Conservation (phyloP, 495 filamentous ascomycete species). For the Lasiosphaeriaceae sp. region DNA sequence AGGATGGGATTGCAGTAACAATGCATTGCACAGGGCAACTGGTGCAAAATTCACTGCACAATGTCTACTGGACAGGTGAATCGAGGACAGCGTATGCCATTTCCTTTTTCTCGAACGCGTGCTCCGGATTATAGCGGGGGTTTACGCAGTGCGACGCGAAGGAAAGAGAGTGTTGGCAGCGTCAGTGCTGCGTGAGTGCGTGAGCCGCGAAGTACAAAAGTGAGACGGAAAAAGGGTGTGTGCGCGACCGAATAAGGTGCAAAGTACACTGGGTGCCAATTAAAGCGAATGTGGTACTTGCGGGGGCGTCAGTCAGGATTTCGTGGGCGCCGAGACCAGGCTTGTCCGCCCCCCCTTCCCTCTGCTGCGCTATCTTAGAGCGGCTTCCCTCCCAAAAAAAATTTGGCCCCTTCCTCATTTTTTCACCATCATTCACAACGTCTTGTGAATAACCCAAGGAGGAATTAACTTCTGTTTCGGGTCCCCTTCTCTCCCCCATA, state of each 20-base stretch:
- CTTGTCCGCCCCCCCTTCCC: constrained; percentile 8
- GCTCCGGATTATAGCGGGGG: not conserved
- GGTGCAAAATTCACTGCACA: too few species aligned
- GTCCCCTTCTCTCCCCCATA: constrained; percentile 23
- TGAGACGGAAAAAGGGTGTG: not conserved
- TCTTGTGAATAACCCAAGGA: constrained; percentile 33
- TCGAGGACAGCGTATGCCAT: too few species aligned
- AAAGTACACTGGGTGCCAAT: not conserved
- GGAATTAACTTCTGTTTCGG: constrained; percentile 20
- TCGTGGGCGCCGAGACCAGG: constrained; percentile 3
- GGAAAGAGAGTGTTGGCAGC: not conserved
- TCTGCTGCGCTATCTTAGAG: constrained; percentile 8
- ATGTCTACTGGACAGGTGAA: too few species aligned
- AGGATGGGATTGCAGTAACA: too few species aligned
- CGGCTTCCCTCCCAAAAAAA: constrained; percentile 25
- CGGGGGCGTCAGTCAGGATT: not conserved
- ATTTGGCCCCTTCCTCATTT: constrained; percentile 32
- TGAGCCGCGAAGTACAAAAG: not conserved
- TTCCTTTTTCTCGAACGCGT: not conserved
- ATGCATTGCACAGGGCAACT: too few species aligned
- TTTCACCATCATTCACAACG: constrained; percentile 36
- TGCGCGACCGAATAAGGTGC: not conserved
- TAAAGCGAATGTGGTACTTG: constrained; percentile 6
- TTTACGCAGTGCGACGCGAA: not conserved
- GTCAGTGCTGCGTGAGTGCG: not conserved